These are phyloP conservation scores for Ascochyta viciae-villosae DNA, from an alignment of 2,329 filamentous ascomycete species.

Conservation along the genomic window DNA sequence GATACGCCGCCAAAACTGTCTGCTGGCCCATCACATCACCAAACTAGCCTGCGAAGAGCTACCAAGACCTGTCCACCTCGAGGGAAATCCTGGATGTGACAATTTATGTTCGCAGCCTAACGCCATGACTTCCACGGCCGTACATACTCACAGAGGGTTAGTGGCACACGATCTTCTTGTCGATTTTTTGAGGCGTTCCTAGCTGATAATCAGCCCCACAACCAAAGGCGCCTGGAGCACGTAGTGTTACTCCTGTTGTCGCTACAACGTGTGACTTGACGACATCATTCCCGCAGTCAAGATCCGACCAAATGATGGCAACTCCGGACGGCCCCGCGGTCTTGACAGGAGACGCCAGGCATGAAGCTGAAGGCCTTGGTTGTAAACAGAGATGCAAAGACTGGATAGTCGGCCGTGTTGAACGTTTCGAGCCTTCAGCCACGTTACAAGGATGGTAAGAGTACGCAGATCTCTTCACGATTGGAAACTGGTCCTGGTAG, in stretches of 20 bases:
- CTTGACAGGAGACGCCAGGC: background rate
- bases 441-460: constrained; percentile 36
- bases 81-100: constrained; percentile 21
- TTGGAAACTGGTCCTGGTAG: constrained; percentile 28
- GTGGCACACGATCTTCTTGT: constrained; percentile 33
- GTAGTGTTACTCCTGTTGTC: constrained; percentile 27
- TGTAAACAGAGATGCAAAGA: constrained; percentile 2
- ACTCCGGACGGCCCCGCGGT: background rate
- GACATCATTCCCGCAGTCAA: constrained; percentile 14
- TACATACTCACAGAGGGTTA: constrained; percentile 30
- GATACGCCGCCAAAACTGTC: constrained; percentile 34
- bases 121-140: constrained; percentile 39
- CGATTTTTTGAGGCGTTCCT: constrained; percentile 28
- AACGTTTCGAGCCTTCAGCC: constrained; percentile 42
- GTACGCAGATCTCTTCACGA: constrained; percentile 41
- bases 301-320: constrained; percentile 8
- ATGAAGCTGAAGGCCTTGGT: constrained; percentile 9
- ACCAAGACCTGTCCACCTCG: constrained; percentile 34
- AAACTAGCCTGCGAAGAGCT: constrained; percentile 31
- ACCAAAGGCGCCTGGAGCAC: constrained; percentile 24
- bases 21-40: constrained; percentile 20
- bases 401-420: constrained; percentile 21
- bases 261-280: constrained; percentile 30
- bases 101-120: constrained; percentile 36
- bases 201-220: constrained; percentile 40